Evolutionary conservation across 2,329 filamentous ascomycete genomes (phyloP).

Genomic region (Ceratocystis alfenasii): DNA sequence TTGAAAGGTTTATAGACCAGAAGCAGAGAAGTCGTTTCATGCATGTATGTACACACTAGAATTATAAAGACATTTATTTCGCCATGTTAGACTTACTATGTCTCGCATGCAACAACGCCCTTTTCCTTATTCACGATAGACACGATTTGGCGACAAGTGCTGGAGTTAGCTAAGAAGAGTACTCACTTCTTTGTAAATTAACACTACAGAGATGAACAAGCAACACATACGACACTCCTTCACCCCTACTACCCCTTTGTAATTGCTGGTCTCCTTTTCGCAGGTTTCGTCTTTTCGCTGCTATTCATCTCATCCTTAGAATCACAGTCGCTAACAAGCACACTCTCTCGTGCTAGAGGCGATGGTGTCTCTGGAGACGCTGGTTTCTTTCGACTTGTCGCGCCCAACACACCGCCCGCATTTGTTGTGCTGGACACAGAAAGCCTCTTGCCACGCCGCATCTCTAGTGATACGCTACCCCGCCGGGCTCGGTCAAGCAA

Average conservation of each 20-base stretch:
- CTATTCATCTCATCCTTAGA: constrained; percentile 9
- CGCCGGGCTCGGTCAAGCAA: constrained; percentile 23
- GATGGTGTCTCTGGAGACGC: constrained; percentile 11
- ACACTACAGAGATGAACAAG: constrained; percentile 5
- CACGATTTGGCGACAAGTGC: background rate
- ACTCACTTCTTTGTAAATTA: background rate
- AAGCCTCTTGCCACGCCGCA: constrained; percentile 17
- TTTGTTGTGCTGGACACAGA: constrained; percentile 14
- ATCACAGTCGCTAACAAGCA: constrained; percentile 13
- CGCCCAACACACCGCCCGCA: background rate
- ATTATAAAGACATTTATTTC: background rate
- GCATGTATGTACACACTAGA: background rate
- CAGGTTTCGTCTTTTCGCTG: background rate
- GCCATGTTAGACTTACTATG: background rate
- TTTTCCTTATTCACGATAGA: background rate
- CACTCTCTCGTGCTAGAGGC: constrained; percentile 19
- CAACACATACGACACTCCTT: background rate
- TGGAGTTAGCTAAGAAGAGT: background rate
- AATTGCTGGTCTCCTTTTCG: constrained; percentile 7
- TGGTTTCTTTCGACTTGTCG: constrained; percentile 13
- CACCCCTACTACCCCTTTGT: background rate
- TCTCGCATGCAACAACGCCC: background rate
- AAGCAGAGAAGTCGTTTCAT: background rate
- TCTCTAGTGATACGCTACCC: constrained; percentile 19
- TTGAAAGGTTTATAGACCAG: constrained; percentile 47